A percentile compares a stretch with the other conserved stretches of the same genome.
Conservation (phyloP, 331 rosid species). For the Phaseolus coccineus region DNA sequence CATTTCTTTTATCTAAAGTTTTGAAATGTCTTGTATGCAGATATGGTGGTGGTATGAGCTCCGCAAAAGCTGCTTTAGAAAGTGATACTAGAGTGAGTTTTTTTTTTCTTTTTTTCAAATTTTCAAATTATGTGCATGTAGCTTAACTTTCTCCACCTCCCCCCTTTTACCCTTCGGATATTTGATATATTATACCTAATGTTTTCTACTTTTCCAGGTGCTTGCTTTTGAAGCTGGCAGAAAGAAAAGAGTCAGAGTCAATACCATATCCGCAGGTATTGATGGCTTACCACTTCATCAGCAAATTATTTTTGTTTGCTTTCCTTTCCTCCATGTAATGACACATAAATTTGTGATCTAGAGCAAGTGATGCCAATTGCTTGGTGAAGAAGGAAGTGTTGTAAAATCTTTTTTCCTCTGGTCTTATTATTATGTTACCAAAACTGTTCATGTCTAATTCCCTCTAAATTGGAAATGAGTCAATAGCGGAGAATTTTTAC, state of each 20-base stretch:
- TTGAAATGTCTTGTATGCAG: slow-evolving; percentile 46
- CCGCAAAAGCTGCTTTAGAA: slow-evolving; percentile 97
- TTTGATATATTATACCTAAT: neutral
- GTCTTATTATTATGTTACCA: neutral
- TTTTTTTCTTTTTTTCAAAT: neutral
- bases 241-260: slow-evolving; percentile 82
- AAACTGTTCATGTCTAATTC: neutral
- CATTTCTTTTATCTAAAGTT: neutral
- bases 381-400: neutral
- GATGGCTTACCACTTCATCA: slow-evolving; percentile 5
- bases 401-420: neutral
- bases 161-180: neutral
- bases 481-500: neutral
- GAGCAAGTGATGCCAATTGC: slow-evolving; percentile 10
- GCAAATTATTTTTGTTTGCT: neutral
- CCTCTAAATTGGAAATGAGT: neutral
- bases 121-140: neutral
- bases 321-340: slow-evolving; percentile 24
- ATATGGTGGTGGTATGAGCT: slow-evolving; percentile 99
- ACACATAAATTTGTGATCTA: neutral
- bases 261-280: slow-evolving; percentile 90
- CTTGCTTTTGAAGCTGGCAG: slow-evolving; percentile 99
- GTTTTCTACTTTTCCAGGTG: slow-evolving; percentile 59
- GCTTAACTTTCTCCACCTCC: neutral
- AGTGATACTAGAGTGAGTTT: slow-evolving; percentile 84